Conservation (phyloP, 164 flowering plant species). For the Stephania yunnanensis region DNA sequence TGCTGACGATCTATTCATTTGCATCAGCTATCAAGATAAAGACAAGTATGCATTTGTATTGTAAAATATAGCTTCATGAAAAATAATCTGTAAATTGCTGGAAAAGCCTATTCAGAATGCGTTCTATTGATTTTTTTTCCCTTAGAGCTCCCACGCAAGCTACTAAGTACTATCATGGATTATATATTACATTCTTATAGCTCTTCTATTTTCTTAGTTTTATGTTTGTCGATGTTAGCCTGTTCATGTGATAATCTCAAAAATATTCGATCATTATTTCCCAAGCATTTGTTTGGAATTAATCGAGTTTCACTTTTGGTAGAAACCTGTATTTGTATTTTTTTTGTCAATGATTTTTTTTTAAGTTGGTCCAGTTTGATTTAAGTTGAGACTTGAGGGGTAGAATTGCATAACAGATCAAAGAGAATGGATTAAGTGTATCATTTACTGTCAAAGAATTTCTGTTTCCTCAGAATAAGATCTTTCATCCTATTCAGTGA, state of each 20-base stretch:
- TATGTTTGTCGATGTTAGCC: neutral
- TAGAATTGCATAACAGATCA: neutral
- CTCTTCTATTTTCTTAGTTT: neutral
- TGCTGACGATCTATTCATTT: neutral
- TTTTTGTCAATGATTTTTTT: neutral
- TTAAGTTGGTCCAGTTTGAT: neutral
- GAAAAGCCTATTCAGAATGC: neutral
- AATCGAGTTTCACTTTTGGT: neutral
- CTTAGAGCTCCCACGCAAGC: neutral
- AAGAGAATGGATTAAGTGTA: neutral
- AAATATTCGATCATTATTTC: neutral
- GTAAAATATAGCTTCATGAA: too few species aligned
- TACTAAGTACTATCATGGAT: neutral
- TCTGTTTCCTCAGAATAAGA: neutral
- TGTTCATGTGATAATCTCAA: neutral
- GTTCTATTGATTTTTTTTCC: neutral
- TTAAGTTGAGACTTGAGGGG: neutral
- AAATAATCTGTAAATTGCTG: neutral
- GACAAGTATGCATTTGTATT: neutral
- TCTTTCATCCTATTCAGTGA: neutral
- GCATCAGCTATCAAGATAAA: too few species aligned
- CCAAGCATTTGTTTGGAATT: neutral
- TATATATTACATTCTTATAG: neutral
- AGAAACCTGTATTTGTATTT: neutral
- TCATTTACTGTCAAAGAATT: too few species aligned